Conservation (phyloP, 2,329 filamentous ascomycete genomes). For the Xylariaceae sp. region DNA sequence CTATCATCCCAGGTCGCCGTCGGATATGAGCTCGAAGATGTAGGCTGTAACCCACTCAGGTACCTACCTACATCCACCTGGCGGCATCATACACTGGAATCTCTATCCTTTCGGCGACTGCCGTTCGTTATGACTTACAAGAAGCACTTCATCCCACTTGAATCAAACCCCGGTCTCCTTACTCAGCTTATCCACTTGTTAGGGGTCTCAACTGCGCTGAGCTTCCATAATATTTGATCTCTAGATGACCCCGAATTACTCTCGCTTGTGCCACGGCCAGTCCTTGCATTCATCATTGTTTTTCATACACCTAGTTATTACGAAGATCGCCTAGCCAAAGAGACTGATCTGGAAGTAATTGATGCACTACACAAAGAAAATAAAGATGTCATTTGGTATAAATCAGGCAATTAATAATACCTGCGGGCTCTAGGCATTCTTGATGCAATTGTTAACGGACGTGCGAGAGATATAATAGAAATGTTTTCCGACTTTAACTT, state of each 20-base stretch:
- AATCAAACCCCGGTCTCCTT: conserved; percentile 76
- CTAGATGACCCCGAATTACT: conserved; percentile 80
- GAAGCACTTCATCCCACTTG: conserved; percentile 26
- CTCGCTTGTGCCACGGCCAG: conserved; percentile 76
- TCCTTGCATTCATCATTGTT: conserved; percentile 78
- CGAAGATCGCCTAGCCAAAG: conserved; percentile 45
- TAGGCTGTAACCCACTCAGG: too few species aligned
- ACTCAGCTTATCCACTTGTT: conserved; percentile 72
- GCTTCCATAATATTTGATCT: conserved; percentile 83
- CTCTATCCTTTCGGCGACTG: too few species aligned
- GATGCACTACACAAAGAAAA: conserved; percentile 47
- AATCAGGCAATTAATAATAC: conserved; percentile 84
- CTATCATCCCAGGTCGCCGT: too few species aligned
- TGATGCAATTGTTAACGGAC: conserved; percentile 75
- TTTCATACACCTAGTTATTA: conserved; percentile 62
- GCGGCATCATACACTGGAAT: too few species aligned
- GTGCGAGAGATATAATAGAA: conserved; percentile 48
- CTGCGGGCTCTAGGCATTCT: conserved; percentile 81
- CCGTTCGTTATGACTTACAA: conserved; percentile 47
- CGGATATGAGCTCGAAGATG: too few species aligned
- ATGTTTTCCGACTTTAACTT: background rate
- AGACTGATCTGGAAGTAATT: conserved; percentile 16
- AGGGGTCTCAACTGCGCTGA: conserved; percentile 69
- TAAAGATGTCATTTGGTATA: conserved; percentile 81
- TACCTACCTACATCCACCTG: too few species aligned